Evolutionary conservation across 2,329 filamentous ascomycete species (phyloP).

Genomic region (Fusarium brevicatenulatum): DNA sequence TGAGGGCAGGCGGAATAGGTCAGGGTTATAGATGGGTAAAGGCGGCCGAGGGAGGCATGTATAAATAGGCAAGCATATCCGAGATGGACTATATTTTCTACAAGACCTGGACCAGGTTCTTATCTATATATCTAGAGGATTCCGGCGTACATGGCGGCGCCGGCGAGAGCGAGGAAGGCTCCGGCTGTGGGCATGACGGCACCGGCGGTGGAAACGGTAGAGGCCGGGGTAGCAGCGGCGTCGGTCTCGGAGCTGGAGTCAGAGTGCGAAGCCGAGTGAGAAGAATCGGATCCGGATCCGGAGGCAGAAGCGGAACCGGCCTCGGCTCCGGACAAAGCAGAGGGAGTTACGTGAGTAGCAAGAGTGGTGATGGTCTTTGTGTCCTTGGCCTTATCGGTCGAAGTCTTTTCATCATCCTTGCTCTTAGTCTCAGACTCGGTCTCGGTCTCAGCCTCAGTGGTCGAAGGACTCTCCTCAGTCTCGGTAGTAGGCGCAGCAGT

Average conservation of each 20-base stretch:
- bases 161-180: constrained; percentile 44
- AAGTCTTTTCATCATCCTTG: constrained; percentile 3
- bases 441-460: constrained; percentile 10
- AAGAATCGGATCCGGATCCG: constrained; percentile 2
- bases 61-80: constrained; percentile 6
- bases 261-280: constrained; percentile 11
- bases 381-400: constrained; percentile 18
- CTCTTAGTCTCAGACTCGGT: neutral
- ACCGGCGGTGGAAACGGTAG: constrained; percentile 36
- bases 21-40: constrained; percentile 26
- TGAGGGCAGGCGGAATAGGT: constrained; percentile 3
- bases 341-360: constrained; percentile 15
- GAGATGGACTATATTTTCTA: neutral
- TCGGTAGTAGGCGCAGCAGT: constrained; percentile 33
- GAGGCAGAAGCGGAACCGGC: constrained; percentile 28
- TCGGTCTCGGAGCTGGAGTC: constrained; percentile 28
- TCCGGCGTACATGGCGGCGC: constrained; percentile 44
- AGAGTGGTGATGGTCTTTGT: constrained; percentile 21
- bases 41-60: constrained; percentile 15
- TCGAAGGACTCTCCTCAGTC: constrained; percentile 3
- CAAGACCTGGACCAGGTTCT: neutral
- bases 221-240: constrained; percentile 28
- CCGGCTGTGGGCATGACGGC: constrained; percentile 41
- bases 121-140: constrained; percentile 35
- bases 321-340: constrained; percentile 14